phyloP scores from a whole-genome alignment of 495 filamentous ascomycete species.

The Barbatosphaeria neglecta region DNA sequence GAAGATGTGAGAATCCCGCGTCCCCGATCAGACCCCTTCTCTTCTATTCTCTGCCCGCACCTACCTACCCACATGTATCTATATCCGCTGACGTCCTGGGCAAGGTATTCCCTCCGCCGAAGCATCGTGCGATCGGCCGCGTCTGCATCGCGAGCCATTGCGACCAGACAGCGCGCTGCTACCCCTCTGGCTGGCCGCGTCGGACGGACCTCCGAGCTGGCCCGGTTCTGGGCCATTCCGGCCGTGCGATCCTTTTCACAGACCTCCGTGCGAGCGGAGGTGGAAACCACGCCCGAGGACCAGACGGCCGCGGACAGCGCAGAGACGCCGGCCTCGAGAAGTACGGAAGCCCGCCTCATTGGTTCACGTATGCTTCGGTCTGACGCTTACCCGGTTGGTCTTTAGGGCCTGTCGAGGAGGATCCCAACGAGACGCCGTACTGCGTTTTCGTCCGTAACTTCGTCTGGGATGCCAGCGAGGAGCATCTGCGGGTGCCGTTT shows the following conservation, averaged over 20 bases:
- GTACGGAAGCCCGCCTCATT: no score
- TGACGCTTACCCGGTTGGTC: no score
- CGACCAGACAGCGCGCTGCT: constrained; percentile 27
- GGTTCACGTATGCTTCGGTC: no score
- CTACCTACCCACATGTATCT: not conserved
- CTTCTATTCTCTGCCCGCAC: not conserved
- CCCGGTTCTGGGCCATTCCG: constrained; percentile 9
- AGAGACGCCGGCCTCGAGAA: constrained; percentile 4
- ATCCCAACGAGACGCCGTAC: constrained; percentile 3
- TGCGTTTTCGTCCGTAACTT: constrained; percentile 74
- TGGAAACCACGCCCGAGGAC: constrained; percentile 5
- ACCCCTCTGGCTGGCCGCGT: constrained; percentile 16
- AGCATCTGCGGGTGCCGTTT: constrained; percentile 58
- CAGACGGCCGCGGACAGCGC: constrained; percentile 11
- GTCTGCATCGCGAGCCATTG: constrained; percentile 31
- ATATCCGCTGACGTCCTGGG: not conserved
- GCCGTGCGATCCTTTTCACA: constrained; percentile 26
- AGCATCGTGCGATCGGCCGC: constrained; percentile 45
- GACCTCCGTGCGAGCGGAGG: constrained; percentile 8
- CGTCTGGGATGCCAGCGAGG: constrained; percentile 67
- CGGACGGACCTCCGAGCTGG: constrained; percentile 8
- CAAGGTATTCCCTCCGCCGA: constrained; percentile 45
- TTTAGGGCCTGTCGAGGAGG: not conserved
- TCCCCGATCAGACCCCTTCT: no score
- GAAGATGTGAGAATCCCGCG: no score